Evolutionary conservation across 768 basidiomycete species (phyloP).

Genomic region (Kondoa malvinella): DNA sequence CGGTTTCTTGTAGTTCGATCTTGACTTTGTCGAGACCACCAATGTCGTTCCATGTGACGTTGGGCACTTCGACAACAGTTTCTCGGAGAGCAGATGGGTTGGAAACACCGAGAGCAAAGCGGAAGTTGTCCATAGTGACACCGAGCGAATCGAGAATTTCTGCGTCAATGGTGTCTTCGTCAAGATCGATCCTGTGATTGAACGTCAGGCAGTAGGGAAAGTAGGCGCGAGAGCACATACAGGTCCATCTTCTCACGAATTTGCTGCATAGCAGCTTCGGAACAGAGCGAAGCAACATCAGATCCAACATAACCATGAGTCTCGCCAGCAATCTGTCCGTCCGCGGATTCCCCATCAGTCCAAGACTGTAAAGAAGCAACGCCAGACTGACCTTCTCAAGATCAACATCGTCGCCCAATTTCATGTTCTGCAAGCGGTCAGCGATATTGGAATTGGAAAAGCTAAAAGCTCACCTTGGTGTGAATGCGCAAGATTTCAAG

Average conservation of each 20-base stretch:
- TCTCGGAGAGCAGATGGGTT: constrained; percentile 98
- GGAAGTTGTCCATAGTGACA: constrained; percentile 99
- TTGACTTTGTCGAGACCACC: constrained; percentile 99
- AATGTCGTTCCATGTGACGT: constrained; percentile 96
- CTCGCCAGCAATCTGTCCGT: constrained; percentile 79
- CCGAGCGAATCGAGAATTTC: constrained; percentile 97
- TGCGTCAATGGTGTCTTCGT: constrained; percentile 96
- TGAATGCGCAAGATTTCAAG: constrained; percentile 97
- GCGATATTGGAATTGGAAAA: no score
- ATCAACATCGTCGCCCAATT: constrained; percentile 87
- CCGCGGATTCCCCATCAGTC: constrained; percentile 12
- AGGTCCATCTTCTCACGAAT: constrained; percentile 98
- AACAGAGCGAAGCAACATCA: constrained; percentile 90
- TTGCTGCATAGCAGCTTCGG: constrained; percentile 99
- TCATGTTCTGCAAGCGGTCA: no score
- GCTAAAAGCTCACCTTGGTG: no score
- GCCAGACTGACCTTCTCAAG: constrained; percentile 57
- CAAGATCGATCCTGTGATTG: constrained; percentile 46
- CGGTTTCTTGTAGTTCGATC: constrained; percentile 94
- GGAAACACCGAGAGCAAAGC: constrained; percentile 89
- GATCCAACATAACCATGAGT: constrained; percentile 99
- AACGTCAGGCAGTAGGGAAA: constrained; percentile 34
- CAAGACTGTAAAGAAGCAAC: not conserved
- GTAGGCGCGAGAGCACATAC: not conserved
- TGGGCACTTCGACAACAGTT: constrained; percentile 97